These are phyloP conservation scores for Sonneratia caseolaris DNA, from an alignment of 345 rosid genomes.

Conservation along the genomic window DNA sequence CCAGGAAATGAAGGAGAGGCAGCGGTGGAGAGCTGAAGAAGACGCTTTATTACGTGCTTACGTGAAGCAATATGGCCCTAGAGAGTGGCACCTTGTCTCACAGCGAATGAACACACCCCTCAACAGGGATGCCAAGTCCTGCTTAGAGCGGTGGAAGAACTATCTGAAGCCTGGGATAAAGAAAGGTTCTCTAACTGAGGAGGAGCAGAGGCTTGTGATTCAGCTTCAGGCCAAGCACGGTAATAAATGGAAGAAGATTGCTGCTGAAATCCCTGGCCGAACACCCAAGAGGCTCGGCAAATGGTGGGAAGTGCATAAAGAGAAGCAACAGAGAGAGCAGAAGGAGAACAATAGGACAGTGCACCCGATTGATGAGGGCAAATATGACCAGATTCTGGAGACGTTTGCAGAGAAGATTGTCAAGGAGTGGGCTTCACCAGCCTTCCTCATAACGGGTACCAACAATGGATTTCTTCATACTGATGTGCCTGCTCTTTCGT, in stretches of 20 bases:
- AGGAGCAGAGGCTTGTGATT: slow-evolving; percentile 87
- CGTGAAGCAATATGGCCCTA: slow-evolving; percentile 88
- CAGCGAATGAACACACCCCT: slow-evolving; percentile 48
- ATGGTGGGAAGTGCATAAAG: slow-evolving; percentile 99
- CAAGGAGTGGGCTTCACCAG: slow-evolving; percentile 50
- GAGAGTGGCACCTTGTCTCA: slow-evolving; percentile 92
- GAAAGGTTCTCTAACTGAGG: slow-evolving; percentile 88
- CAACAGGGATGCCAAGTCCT: slow-evolving; percentile 89
- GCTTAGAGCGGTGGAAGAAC: slow-evolving; percentile 94
- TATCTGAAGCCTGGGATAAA: slow-evolving; percentile 97
- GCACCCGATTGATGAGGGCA: slow-evolving; percentile 75
- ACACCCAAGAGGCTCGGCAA: slow-evolving; percentile 91
- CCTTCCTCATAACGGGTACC: slow-evolving; percentile 63
- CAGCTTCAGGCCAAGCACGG: slow-evolving; percentile 91
- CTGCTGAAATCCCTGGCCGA: slow-evolving; percentile 85
- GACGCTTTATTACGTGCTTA: slow-evolving; percentile 77
- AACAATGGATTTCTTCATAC: slow-evolving; percentile 58
- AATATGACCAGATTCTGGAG: slow-evolving; percentile 83
- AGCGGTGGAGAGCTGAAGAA: slow-evolving; percentile 99
- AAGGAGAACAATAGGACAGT: slow-evolving; percentile 57
- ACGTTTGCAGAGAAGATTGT: slow-evolving; percentile 92
- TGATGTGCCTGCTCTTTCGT: slow-evolving; percentile 33
- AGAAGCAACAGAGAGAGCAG: slow-evolving; percentile 86
- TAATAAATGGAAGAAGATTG: slow-evolving; percentile 99
- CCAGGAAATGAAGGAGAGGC: slow-evolving; percentile 98